A percentile compares a stretch with the other conserved stretches of the same genome.
Evolutionary conservation across 2,329 filamentous ascomycete species (phyloP).

Genomic region (Chaetoscypha palmicola): DNA sequence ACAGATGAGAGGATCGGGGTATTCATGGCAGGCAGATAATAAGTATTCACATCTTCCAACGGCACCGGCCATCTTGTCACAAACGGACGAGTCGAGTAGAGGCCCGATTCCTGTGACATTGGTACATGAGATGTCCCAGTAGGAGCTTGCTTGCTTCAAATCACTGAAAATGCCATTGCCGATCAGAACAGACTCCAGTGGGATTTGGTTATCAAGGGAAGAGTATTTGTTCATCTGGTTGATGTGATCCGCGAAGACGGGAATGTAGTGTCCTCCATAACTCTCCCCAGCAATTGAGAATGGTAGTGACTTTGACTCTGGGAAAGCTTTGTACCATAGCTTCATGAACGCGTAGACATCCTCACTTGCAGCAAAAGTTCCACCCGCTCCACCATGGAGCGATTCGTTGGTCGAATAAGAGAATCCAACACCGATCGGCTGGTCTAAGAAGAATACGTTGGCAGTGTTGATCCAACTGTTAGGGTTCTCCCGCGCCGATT

Average conservation of each 20-base stretch:
- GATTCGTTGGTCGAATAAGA: constrained; percentile 28
- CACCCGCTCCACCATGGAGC: constrained; percentile 11
- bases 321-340: constrained; percentile 35
- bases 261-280: constrained; percentile 28
- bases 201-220: constrained; percentile 36
- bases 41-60: constrained; percentile 19
- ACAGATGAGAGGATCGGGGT: constrained; percentile 17
- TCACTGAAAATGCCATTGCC: constrained; percentile 52
- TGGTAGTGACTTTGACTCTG: constrained; percentile 31
- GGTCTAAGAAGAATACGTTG: constrained; percentile 34
- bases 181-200: constrained; percentile 41
- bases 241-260: constrained; percentile 34
- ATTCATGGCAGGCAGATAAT: constrained; percentile 11
- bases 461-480: constrained; percentile 35
- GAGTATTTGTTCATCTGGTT: constrained; percentile 16
- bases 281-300: constrained; percentile 33
- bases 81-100: constrained; percentile 14
- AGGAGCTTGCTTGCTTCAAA: constrained; percentile 44
- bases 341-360: constrained; percentile 23
- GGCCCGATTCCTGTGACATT: constrained; percentile 19
- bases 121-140: constrained; percentile 39
- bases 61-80: constrained; percentile 11
- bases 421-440: constrained; percentile 35
- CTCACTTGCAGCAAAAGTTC: constrained; percentile 19
- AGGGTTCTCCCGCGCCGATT: constrained; percentile 32